Conservation (phyloP, 2,329 filamentous ascomycete species). For the Pochonia chlamydosporia region DNA sequence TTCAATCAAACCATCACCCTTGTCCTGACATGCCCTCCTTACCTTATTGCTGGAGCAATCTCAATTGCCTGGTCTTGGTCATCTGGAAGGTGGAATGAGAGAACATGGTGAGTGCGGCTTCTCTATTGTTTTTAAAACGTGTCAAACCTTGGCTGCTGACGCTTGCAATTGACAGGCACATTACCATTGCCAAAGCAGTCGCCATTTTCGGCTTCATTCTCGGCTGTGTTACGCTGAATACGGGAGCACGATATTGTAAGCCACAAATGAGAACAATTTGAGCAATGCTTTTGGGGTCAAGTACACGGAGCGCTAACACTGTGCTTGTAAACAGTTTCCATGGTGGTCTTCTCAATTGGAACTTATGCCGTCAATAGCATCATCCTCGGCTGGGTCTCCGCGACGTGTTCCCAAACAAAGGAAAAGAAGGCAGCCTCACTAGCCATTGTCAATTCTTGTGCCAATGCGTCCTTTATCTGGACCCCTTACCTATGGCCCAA, state of each 20-base stretch:
- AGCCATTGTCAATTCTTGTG: slow-evolving; percentile 24
- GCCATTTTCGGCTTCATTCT: slow-evolving; percentile 33
- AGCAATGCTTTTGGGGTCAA: too few relatives aligned
- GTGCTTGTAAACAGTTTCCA: slow-evolving; percentile 11
- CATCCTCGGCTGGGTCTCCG: slow-evolving; percentile 25
- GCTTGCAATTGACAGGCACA: slow-evolving; percentile 22
- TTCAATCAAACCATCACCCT: slow-evolving; percentile 20
- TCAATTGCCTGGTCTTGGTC: slow-evolving; percentile 18
- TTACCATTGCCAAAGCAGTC: slow-evolving; percentile 31
- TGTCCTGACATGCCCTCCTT: slow-evolving; percentile 27
- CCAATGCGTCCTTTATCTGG: slow-evolving; percentile 30
- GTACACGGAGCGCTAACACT: not conserved
- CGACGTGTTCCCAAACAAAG: slow-evolving; percentile 30
- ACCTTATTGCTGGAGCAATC: slow-evolving; percentile 22
- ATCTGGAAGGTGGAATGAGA: slow-evolving; percentile 36
- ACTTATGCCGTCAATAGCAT: slow-evolving; percentile 31
- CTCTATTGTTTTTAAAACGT: too few relatives aligned
- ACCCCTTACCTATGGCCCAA: slow-evolving; percentile 36
- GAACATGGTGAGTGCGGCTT: slow-evolving; percentile 23
- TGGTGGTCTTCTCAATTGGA: slow-evolving; percentile 26
- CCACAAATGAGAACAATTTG: too few relatives aligned
- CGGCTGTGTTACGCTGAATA: slow-evolving; percentile 18
- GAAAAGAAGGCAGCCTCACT: slow-evolving; percentile 36
- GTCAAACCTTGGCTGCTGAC: too few relatives aligned
- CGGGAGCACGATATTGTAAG: slow-evolving; percentile 19